phyloP scores from a whole-genome alignment of 2,329 filamentous ascomycete species.

The Curvularia spicifera region DNA sequence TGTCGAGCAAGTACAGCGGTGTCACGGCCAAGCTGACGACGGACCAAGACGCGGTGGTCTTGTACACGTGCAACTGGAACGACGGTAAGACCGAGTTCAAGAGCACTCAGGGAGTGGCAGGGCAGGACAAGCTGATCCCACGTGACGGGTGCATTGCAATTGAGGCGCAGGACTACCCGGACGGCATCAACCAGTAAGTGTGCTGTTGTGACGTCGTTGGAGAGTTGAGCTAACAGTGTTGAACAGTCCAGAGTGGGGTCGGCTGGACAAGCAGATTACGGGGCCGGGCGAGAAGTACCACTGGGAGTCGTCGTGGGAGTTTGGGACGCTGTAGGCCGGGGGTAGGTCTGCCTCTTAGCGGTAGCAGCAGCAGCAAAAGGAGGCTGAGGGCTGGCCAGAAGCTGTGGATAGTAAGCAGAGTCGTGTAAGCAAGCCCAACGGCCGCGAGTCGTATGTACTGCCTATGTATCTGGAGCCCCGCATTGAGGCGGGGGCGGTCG shows the following conservation, averaged over 20 bases:
- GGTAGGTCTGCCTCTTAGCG: not conserved
- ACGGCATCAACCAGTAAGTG: slow-evolving; percentile 47
- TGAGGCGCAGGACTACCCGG: slow-evolving; percentile 45
- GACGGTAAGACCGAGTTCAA: slow-evolving; percentile 47
- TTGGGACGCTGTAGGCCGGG: slow-evolving; percentile 32
- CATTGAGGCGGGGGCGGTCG: slow-evolving; percentile 18
- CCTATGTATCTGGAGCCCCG: slow-evolving; percentile 20
- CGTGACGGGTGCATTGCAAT: slow-evolving; percentile 45
- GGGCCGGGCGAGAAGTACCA: slow-evolving; percentile 44
- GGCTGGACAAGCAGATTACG: slow-evolving; percentile 39
- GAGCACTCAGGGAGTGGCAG: slow-evolving; percentile 38
- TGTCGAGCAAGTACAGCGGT: slow-evolving; percentile 41
- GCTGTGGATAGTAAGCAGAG: slow-evolving; percentile 14
- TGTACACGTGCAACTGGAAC: slow-evolving; percentile 48
- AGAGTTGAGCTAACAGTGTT: slow-evolving; percentile 25
- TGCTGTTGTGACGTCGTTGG: slow-evolving; percentile 2
- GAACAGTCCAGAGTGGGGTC: slow-evolving; percentile 44
- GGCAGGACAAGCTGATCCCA: slow-evolving; percentile 42
- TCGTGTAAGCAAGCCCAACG: slow-evolving; percentile 11
- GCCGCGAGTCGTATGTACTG: slow-evolving; percentile 4
- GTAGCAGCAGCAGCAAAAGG: not conserved
- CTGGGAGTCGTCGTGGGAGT: slow-evolving; percentile 44
- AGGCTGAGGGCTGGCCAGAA: not conserved
- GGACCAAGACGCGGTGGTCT: slow-evolving; percentile 42
- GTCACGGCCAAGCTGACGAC: slow-evolving; percentile 43